Base-by-base conservation (phyloP, 768 basidiomycete genomes). In the Suillus variegatus region DNA sequence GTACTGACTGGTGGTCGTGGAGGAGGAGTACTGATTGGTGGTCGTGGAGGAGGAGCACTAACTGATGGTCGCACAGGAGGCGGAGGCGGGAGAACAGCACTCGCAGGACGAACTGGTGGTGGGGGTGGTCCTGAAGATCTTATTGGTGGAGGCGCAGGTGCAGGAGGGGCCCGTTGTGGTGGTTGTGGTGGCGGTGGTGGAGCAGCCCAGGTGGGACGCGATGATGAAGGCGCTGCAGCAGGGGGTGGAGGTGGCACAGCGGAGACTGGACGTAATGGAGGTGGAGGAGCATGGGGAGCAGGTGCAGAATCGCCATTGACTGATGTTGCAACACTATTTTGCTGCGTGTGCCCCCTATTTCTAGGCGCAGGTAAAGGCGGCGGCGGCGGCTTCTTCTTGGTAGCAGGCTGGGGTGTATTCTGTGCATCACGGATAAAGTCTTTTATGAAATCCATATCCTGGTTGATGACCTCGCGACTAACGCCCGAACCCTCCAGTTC, bases 381-480 rank as follows among this genome's bases (percentile, higher is more conserved):
- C 0, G 81, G 32, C 32, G 32, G 32, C 6, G 79, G 69, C 66
- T 85, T 85, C 32, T 80, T 72, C 70, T 82, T 82, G 68, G 82
- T 83, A 62, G 80, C 77, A 43, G 80, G 78, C n/a, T 73, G 75
- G 2, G 75, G 72, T 12, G 79, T 79, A 71, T 81, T 74, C 68
- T 75, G 72, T 56, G 78, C 73, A 16, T 90, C 71, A 67, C 86
- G 81, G 32, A 95, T 84, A 72, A 88, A 99, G 68, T 89, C 83
- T 73, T 89, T 90, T 79, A 99, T 97, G 75, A 94, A 98, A 67
- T 93, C 90, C 80, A 90, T 90, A 71, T 99, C 90, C 67, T 90
- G 79, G 66, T 82, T 83, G 46, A 97, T 88, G 51, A 92, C 78
- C 44, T 89, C 86, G 60, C 83, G 82, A 57, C 85, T 82, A 57